Percentiles rank a stretch among this genome's conserved stretches.
phyloP scores from a whole-genome alignment of 2,329 filamentous ascomycete species.

The Trichoderma sp. region DNA sequence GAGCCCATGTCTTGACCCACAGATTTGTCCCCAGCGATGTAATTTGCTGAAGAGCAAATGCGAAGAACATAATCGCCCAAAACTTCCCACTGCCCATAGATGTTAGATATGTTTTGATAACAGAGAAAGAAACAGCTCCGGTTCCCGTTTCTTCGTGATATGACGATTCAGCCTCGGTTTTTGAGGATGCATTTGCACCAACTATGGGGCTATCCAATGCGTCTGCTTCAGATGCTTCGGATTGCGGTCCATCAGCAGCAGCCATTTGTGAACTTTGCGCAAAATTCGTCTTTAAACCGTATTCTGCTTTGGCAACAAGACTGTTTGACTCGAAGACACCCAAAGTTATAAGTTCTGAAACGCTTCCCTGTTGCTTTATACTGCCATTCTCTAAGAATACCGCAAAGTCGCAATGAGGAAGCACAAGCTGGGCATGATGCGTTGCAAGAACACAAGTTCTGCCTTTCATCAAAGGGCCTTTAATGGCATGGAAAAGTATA shows the following conservation, averaged over 20 bases:
- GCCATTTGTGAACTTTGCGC: not conserved
- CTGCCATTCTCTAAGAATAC: constrained; percentile 69
- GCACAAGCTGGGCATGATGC: constrained; percentile 41
- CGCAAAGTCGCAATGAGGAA: constrained; percentile 56
- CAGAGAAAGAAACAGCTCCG: not conserved
- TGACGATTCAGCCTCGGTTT: not conserved
- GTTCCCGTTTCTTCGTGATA: not conserved
- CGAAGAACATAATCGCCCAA: not conserved
- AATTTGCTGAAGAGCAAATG: constrained; percentile 6
- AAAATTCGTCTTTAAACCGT: not conserved
- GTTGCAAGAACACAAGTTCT: constrained; percentile 36
- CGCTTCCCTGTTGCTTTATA: constrained; percentile 60
- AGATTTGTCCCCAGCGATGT: not conserved
- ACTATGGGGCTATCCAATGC: not conserved
- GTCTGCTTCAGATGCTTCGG: not conserved
- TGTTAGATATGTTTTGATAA: not conserved
- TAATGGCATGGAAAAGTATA: constrained; percentile 33
- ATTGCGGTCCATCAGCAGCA: not conserved
- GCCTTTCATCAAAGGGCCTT: constrained; percentile 29
- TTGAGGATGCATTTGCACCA: not conserved
- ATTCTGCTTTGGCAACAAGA: not conserved
- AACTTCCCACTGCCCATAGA: not conserved
- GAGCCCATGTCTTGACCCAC: not conserved
- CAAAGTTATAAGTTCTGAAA: not conserved
- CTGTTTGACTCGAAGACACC: not conserved